Base-by-base conservation (phyloP, 352 stramenopile species). In the Blastocystis sp. region DNA sequence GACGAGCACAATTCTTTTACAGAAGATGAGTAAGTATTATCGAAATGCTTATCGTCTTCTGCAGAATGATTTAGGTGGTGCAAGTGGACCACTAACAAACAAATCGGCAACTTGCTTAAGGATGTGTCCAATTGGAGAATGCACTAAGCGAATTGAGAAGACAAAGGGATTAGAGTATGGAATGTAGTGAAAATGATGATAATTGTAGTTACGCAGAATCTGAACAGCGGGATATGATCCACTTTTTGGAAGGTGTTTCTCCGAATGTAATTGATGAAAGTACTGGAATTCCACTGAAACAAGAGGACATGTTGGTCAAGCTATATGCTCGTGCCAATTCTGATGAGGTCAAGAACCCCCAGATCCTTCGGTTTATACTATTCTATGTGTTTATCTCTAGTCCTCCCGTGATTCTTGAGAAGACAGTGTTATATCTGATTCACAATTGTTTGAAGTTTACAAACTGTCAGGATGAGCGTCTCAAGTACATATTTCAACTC, bases 1-100 rank as follows among this genome's bases (percentile, higher is more conserved):
- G 42, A 37, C 37, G 15, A 9, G 35, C 44, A 51, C 44, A 64
- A 13, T 60, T 19, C 11, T 60, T 81, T 24, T 77, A 4, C 27
- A 22, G 30, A 24, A 69, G 30, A 66, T 68, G 53, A 84, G 73
- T 44, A 84, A 84, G 53, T 84, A 84, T 44, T 84, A 69, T 44
- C 48, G 37, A 24, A 66, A 84, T 66, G 73, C 73, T 37, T 84
- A 84, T 64, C 42, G 56, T 54, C 73, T 84, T 35, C 59, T 66
- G 27, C 44, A 57, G 30, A 24, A 66, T 30, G 73, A 84, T 64
- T 66, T 53, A 0, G 48, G 53, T 17, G 53, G 53, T 15, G 53
- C 64, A 44, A 68, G 48, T 44, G 73, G 73, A 22, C 42, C 35
- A 7, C 17, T 84, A 54, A 27, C 73, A 17, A 84, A 84, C 24